Evolutionary conservation across 805 yeast species (phyloP), one percentile per base, ranked within the genome.

Genomic region (Saturnispora saitoi): DNA sequence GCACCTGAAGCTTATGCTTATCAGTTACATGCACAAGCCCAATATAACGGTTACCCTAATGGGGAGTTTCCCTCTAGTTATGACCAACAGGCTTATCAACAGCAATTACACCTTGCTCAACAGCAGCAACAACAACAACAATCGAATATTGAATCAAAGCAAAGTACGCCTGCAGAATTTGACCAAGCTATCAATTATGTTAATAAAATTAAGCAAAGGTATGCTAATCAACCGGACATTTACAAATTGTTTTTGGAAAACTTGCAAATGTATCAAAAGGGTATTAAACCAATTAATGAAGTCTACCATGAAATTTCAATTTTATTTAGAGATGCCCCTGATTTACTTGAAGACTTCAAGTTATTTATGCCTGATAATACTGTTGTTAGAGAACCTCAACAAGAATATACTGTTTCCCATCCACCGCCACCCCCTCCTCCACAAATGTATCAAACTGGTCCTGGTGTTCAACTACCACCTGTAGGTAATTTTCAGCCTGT

Each of bases 131-230:
- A 43, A 19, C 58, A 47, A 30, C 53, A 48, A 19, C 55, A 51
- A 26, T 58, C 43, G 36, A 51, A 47, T 43, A 57, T 47, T 28
- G 61, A 56, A n/a, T 37, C 55, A 31, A 62, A 64, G 50, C 64
- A 69, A 60, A 60, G 80, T 8, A 75, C 78, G 2, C 96, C 95
- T 43, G 91, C 89, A 15, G 98, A 93, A 68, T 91, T 93, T 71
- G 90, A 91, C 64, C 97, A 93, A 64, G 99, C 99, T 17, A 93
- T 93, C 54, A 84, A 83, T 57, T 93, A 93, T 60, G 99, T 93
- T 51, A 93, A 93, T 70, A 89, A 90, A 68, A 93, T 93, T 62
- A 95, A 95, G 65, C 90, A 89, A 48, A 77, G 98, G 53, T 93
- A 89, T 65, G 85, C 95, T 19, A 78, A 81, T 59, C 95, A 90